Conservation (phyloP, 1,284 basidiomycete genomes). For the Rhodotorula sp. region DNA sequence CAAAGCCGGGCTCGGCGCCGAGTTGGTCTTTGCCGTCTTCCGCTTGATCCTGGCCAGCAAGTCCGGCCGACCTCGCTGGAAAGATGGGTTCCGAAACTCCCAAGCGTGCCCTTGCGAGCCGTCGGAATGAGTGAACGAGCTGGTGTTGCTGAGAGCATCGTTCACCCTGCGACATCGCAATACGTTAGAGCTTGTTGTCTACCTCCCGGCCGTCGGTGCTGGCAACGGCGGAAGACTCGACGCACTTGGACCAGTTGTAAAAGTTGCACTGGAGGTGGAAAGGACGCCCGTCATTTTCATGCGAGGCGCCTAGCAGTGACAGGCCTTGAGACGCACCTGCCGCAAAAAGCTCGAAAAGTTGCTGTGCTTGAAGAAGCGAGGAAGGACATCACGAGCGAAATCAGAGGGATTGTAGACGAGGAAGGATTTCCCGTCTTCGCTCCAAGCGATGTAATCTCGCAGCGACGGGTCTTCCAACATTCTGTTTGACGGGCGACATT, state of each 20-base stretch:
- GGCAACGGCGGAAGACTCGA: background rate
- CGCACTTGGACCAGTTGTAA: constrained; percentile 49
- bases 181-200: background rate
- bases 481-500: constrained; percentile 29
- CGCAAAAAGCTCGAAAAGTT: constrained; percentile 55
- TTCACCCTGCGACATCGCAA: constrained; percentile 45
- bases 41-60: constrained; percentile 51
- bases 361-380: constrained; percentile 54
- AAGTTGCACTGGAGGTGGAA: constrained; percentile 18
- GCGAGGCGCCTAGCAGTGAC: constrained; percentile 43
- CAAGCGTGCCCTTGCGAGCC: constrained; percentile 45
- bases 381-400: constrained; percentile 52
- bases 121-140: constrained; percentile 33
- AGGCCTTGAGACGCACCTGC: background rate
- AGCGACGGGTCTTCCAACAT: constrained; percentile 53
- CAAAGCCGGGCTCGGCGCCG: background rate
- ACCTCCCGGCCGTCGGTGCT: background rate
- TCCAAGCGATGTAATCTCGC: constrained; percentile 51
- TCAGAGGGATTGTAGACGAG: constrained; percentile 52
- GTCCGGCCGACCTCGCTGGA: constrained; percentile 51
- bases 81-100: constrained; percentile 53
- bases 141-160: constrained; percentile 47
- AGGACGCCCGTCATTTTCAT: background rate
- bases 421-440: constrained; percentile 50
- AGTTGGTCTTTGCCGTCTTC: constrained; percentile 45